A percentile compares a stretch with the other conserved stretches of the same genome.
Evolutionary conservation across 2,329 filamentous ascomycete genomes (phyloP).

Genomic region (Coniochaeta sp.): DNA sequence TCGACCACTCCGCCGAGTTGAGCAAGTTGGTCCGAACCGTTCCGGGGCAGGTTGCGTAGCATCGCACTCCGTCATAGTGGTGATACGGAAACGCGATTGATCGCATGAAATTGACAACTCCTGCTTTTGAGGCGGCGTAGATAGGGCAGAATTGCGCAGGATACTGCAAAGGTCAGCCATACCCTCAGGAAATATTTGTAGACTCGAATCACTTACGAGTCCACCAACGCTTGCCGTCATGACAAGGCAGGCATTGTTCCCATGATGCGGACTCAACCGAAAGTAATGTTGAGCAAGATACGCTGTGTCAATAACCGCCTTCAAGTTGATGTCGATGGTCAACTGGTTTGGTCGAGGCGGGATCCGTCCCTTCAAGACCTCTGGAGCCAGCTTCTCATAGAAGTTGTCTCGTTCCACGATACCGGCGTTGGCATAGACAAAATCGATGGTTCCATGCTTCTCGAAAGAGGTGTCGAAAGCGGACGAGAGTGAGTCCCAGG

Average conservation of each 20-base stretch:
- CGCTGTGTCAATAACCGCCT: conserved; percentile 26
- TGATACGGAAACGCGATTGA: conserved; percentile 17
- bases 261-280: conserved; percentile 13
- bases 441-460: conserved; percentile 26
- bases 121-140: conserved; percentile 24
- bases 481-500: conserved; percentile 9
- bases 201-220: too few relatives aligned
- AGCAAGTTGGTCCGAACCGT: conserved; percentile 23
- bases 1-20: conserved; percentile 17
- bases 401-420: conserved; percentile 33
- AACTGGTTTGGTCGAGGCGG: conserved; percentile 18
- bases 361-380: conserved; percentile 1
- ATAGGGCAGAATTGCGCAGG: conserved; percentile 20
- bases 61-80: conserved; percentile 19
- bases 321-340: conserved; percentile 25
- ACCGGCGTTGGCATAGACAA: conserved; percentile 41
- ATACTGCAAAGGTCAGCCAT: conserved; percentile 13
- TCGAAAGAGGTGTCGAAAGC: conserved; percentile 6
- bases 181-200: too few relatives aligned
- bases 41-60: conserved; percentile 23
- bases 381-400: neutral
- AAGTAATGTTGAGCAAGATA: conserved; percentile 36
- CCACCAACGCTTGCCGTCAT: conserved; percentile 21
- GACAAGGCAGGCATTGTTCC: conserved; percentile 11
- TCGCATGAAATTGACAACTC: conserved; percentile 25